Base-by-base conservation (phyloP, 768 basidiomycete species). In the Rhizopogon sp. region DNA sequence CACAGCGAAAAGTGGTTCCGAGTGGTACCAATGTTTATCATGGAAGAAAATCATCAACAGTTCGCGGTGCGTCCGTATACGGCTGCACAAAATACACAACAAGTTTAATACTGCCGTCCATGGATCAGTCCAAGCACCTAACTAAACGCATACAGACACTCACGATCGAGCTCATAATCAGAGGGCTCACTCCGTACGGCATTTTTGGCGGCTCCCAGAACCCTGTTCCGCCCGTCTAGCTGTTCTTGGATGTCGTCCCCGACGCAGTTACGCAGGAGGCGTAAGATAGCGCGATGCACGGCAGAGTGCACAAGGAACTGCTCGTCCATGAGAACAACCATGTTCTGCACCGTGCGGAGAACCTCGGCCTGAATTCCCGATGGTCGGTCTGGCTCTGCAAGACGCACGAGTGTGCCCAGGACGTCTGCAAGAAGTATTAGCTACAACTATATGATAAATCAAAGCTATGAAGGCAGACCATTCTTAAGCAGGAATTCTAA, bases 21-120 rank as follows among this genome's bases (percentile, higher is more conserved):
- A 85, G 9, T 77, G 84, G 65, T 85, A 87, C 85, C 90, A 91
- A 61, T 90, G 85, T 64, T 90, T 94, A 67, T 96, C 93, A 63
- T 95, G 93, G 68, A 98, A 96, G 76, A 98, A 98, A 59, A 98
- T 96, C 81, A 97, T 90, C 39, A 98, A 82, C 2, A 98, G 76
- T 62, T 94, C 91, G 39, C 91, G 84, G 65, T 88, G 85, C 31
- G 90, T 89, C 54, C 91, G 81, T 66, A 98, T 97, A 43, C 93
- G 83, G 63, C 90, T 93, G 77, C 94, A 96, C 35, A 98, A 71
- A 57, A 90, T 90, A 72, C 93, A 96, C 52, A 98, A 80, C 29
- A 97, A 75, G 66, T 94, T 90, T 58, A 97, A 93, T 70, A 98
- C 86, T 97, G 63, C 20, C 43, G 16, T 22, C 8, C 56, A 45